These are phyloP conservation scores for Fusarium brevicatenulatum DNA, from an alignment of 2,329 filamentous ascomycete genomes.

Conservation along the genomic window DNA sequence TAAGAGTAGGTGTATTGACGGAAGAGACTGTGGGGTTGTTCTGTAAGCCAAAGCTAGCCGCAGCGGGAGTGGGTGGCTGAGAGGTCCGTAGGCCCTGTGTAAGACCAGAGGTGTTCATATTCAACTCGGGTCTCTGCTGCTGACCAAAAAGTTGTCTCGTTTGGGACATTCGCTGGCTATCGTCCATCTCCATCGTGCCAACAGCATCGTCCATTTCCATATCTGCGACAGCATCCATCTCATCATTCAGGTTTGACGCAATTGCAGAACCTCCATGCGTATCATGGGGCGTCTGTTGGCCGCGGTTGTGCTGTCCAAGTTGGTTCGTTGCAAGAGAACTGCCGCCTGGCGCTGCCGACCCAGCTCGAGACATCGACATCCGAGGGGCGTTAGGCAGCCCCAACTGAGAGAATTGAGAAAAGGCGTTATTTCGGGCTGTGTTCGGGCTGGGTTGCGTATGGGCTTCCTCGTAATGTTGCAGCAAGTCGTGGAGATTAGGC, in stretches of 20 bases:
- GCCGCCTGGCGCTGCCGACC: slow-evolving; percentile 45
- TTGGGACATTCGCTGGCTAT: slow-evolving; percentile 73
- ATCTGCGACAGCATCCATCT: slow-evolving; percentile 88
- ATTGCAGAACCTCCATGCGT: slow-evolving; percentile 57
- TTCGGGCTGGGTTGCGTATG: slow-evolving; percentile 77
- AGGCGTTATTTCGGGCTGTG: slow-evolving; percentile 53
- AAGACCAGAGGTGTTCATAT: slow-evolving; percentile 80
- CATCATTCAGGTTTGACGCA: slow-evolving; percentile 57
- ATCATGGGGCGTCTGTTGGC: slow-evolving; percentile 45
- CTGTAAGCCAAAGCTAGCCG: slow-evolving; percentile 80
- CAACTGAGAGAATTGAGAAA: slow-evolving; percentile 53
- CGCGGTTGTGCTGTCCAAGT: slow-evolving; percentile 50
- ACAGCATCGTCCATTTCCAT: slow-evolving; percentile 96
- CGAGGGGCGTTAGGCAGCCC: slow-evolving; percentile 48
- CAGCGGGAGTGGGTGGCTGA: slow-evolving; percentile 84
- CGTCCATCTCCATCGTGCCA: slow-evolving; percentile 71
- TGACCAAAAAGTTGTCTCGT: slow-evolving; percentile 75
- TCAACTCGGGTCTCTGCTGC: slow-evolving; percentile 74
- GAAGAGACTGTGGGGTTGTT: slow-evolving; percentile 97
- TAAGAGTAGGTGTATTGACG: slow-evolving; percentile 92
- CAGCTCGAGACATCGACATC: slow-evolving; percentile 49
- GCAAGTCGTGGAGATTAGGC: slow-evolving; percentile 90
- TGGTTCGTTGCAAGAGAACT: slow-evolving; percentile 45
- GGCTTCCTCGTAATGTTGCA: slow-evolving; percentile 96
- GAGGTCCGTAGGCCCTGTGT: slow-evolving; percentile 85